These are phyloP conservation scores for Starmerella khaoyaiensis DNA, from an alignment of 805 yeast genomes.

Conservation along the genomic window DNA sequence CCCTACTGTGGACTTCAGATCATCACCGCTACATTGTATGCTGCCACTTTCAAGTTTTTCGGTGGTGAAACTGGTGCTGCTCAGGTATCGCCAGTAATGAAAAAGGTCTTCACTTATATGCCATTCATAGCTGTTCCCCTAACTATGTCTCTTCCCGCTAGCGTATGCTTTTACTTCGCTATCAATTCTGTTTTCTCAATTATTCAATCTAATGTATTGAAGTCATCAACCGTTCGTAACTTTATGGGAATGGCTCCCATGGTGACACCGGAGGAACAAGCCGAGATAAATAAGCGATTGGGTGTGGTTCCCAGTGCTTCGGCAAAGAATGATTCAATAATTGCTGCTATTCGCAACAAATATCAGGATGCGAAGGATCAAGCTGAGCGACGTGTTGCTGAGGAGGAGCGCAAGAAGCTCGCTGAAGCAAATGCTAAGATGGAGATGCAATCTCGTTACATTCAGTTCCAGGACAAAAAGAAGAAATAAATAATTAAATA, in stretches of 20 bases:
- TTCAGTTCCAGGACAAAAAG: constrained; percentile 15
- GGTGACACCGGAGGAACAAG: constrained; percentile 38
- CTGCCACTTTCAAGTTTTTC: constrained; percentile 51
- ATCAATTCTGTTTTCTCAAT: constrained; percentile 67
- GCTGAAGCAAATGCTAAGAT: constrained; percentile 17
- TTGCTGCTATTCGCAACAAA: constrained; percentile 21
- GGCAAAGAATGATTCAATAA: constrained; percentile 22
- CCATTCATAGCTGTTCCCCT: constrained; percentile 80
- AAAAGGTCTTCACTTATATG: constrained; percentile 52
- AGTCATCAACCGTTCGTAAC: constrained; percentile 45
- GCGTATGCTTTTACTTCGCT: constrained; percentile 73
- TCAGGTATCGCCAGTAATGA: constrained; percentile 49
- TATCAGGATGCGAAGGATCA: constrained; percentile 27
- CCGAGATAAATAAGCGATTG: constrained; percentile 20
- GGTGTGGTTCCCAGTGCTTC: constrained; percentile 18
- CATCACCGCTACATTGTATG: constrained; percentile 64
- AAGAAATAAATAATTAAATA: neutral
- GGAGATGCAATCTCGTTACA: constrained; percentile 17
- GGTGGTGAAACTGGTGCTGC: constrained; percentile 90
- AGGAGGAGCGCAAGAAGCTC: constrained; percentile 23
- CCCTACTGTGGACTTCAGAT: constrained; percentile 83
- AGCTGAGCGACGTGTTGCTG: constrained; percentile 26
- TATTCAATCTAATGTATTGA: constrained; percentile 54
- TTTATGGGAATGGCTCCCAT: constrained; percentile 47
- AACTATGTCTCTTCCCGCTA: constrained; percentile 76